These are phyloP conservation scores for Phytophthora kernoviae DNA, from an alignment of 352 stramenopile genomes.

Conservation along the genomic window DNA sequence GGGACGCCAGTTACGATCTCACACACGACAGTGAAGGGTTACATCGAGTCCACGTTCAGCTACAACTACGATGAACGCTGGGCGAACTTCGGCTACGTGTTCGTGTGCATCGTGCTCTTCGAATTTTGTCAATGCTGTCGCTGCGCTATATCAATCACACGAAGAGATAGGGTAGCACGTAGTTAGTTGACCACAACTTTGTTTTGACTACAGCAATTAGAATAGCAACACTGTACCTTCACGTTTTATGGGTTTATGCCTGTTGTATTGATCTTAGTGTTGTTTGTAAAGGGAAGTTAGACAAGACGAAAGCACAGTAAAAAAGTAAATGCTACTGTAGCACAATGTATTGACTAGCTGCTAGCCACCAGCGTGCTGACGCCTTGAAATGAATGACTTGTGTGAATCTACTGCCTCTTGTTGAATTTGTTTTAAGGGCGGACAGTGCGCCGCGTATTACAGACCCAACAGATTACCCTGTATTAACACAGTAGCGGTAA, in stretches of 20 bases:
- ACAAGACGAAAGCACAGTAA: no score
- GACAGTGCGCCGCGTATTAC: no score
- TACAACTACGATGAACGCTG: constrained; percentile 5
- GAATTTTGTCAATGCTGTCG: constrained; percentile 1
- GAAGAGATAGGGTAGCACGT: neutral
- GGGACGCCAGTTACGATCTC: constrained; percentile 1
- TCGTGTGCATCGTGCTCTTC: neutral
- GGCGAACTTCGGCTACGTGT: constrained; percentile 4
- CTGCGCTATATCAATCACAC: constrained; percentile 2
- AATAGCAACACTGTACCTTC: neutral
- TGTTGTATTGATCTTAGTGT: no score
- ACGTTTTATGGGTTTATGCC: constrained; percentile 32
- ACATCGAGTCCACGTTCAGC: constrained; percentile 5
- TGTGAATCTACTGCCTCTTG: no score
- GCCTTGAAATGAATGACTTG: no score
- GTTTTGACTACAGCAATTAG: neutral
- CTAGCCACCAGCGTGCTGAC: no score
- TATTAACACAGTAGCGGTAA: no score
- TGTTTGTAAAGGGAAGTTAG: no score
- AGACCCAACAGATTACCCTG: no score
- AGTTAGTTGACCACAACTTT: neutral
- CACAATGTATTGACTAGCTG: no score
- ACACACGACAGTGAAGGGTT: neutral
- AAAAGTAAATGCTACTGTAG: no score
- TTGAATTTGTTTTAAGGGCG: no score